Evolutionary conservation across 2,329 filamentous ascomycete genomes (phyloP).

Genomic region (Diplodia scrobiculata): DNA sequence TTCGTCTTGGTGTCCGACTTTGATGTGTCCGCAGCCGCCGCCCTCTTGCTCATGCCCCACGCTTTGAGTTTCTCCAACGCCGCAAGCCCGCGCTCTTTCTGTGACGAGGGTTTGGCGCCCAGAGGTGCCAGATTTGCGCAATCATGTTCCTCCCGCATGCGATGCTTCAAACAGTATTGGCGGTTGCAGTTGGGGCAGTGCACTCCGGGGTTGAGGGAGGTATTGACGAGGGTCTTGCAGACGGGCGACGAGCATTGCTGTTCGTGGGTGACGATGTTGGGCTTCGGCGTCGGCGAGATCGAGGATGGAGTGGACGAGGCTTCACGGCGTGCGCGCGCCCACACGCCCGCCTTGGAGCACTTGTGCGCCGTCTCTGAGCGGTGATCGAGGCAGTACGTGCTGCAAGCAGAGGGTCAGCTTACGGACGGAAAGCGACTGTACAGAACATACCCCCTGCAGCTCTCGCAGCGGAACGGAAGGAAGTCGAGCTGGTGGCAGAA

Average conservation of each 20-base stretch:
- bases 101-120: slow-evolving; percentile 54
- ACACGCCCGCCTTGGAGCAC: slow-evolving; percentile 63
- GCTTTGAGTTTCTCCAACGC: slow-evolving; percentile 76
- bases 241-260: slow-evolving; percentile 67
- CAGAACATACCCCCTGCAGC: slow-evolving; percentile 63
- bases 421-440: not conserved
- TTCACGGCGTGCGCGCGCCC: slow-evolving; percentile 56
- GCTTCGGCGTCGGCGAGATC: slow-evolving; percentile 46
- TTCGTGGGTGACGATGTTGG: slow-evolving; percentile 61
- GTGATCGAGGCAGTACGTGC: slow-evolving; percentile 91
- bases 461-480: slow-evolving; percentile 90
- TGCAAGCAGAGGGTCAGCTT: slow-evolving; percentile 36
- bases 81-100: slow-evolving; percentile 66
- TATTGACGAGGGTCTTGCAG: slow-evolving; percentile 73
- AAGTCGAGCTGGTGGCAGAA: slow-evolving; percentile 97
- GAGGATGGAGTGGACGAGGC: slow-evolving; percentile 38
- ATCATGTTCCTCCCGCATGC: slow-evolving; percentile 77
- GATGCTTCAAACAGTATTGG: slow-evolving; percentile 76
- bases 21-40: slow-evolving; percentile 61
- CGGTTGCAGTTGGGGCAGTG: slow-evolving; percentile 72
- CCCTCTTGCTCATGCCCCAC: slow-evolving; percentile 77
- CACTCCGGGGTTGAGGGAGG: slow-evolving; percentile 66
- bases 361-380: slow-evolving; percentile 81
- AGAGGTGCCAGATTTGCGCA: slow-evolving; percentile 72
- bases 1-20: slow-evolving; percentile 29